Evolutionary conservation across 257 asterid genomes (phyloP).

Genomic region (Solanum paucissectum): DNA sequence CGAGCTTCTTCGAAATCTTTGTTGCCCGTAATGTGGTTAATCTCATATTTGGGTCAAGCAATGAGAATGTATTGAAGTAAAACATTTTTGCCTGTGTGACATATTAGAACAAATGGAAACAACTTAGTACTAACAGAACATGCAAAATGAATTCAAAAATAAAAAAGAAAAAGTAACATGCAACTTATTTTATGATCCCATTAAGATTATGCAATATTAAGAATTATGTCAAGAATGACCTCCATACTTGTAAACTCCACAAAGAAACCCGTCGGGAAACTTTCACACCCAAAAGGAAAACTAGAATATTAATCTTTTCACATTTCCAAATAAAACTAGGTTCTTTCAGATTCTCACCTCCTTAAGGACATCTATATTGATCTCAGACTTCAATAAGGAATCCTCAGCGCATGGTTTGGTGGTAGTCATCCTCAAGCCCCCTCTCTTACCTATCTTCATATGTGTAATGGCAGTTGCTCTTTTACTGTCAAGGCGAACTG

Average conservation of each 20-base stretch:
- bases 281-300: neutral
- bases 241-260: neutral
- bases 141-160: neutral
- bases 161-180: neutral
- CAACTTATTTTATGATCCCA: neutral
- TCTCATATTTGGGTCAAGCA: constrained; percentile 68
- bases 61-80: constrained; percentile 78
- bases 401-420: constrained; percentile 75
- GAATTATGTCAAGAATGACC: neutral
- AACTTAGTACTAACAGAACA: neutral
- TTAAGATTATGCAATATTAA: neutral
- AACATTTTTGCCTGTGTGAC: constrained; percentile 74
- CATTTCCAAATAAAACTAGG: neutral
- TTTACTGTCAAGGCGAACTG: constrained; percentile 50
- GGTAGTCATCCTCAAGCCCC: constrained; percentile 55
- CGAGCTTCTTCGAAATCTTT: constrained; percentile 58
- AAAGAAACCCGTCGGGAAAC: neutral
- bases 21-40: constrained; percentile 61
- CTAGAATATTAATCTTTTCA: neutral
- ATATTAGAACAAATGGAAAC: neutral
- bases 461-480: constrained; percentile 49
- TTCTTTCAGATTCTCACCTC: constrained; percentile 43
- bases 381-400: constrained; percentile 65
- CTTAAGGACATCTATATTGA: constrained; percentile 77
- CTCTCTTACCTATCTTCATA: constrained; percentile 69